phyloP scores from a whole-genome alignment of 106 monocot species.

The Acorus gramineus region DNA sequence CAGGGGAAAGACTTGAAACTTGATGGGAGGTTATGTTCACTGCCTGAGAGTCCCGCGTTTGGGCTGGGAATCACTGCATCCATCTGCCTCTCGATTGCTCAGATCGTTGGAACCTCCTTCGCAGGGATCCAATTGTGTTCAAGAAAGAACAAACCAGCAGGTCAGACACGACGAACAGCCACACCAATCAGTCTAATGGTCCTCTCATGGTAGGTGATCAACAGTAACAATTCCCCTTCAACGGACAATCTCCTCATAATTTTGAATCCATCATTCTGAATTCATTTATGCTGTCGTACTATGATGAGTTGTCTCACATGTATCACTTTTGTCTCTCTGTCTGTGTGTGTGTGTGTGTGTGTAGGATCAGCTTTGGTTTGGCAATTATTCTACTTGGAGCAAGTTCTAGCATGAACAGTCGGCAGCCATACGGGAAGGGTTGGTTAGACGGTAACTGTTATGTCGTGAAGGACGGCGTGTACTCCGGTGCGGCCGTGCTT shows the following conservation, averaged over 20 bases:
- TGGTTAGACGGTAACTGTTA: constrained; percentile 87
- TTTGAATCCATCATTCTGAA: no score
- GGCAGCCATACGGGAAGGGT: constrained; percentile 60
- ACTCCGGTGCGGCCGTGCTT: constrained; percentile 35
- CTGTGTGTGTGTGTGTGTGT: neutral
- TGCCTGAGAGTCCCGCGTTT: constrained; percentile 55
- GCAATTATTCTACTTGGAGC: constrained; percentile 37
- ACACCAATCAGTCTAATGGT: constrained; percentile 23
- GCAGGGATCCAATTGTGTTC: constrained; percentile 17
- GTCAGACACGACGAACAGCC: neutral
- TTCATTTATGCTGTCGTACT: no score
- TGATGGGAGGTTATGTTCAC: constrained; percentile 69
- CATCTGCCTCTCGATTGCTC: constrained; percentile 52
- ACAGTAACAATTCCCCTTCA: neutral
- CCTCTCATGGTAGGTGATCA: constrained; percentile 46
- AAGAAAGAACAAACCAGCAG: neutral
- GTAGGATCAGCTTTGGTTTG: constrained; percentile 59
- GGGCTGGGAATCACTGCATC: constrained; percentile 55
- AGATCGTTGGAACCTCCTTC: constrained; percentile 41
- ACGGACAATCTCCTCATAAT: no score
- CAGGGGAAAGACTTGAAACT: constrained; percentile 46
- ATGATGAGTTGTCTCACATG: no score
- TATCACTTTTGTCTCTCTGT: no score
- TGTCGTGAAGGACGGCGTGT: constrained; percentile 59
- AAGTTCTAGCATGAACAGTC: constrained; percentile 66